Evolutionary conservation across 768 basidiomycete species (phyloP), one percentile per base, ranked within the genome.

Genomic region (Coprinopsis marcescibilis): DNA sequence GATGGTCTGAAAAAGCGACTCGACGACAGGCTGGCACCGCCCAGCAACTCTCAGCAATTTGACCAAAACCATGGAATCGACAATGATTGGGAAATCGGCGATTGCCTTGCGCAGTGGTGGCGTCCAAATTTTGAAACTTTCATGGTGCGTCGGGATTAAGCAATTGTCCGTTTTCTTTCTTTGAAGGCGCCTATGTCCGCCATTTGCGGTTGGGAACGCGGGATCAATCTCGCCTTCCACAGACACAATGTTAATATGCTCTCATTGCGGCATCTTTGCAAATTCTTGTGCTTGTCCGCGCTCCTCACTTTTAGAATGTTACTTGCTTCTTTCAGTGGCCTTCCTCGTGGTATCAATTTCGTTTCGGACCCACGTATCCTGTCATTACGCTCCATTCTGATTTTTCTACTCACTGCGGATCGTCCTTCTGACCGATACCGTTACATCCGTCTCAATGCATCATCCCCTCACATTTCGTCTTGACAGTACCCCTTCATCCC

Each of bases 91-190:
- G 88, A 94, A 64, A 91, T 97, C 30, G 88, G 88, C 1, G 94
- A 98, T 55, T 93, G 91, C 56, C 73, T 98, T n/a, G 91, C 91
- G 0, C 92, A 94, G 61, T 99, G 95, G 94, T 99, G 89, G 88
- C 70, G 96, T 40, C 95, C 95, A 0, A 96, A 96, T 60, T 99
- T 96, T 56, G 96, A 99, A 70, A 94, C 92, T 0, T 98, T 98
- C 67, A 94, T 96, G 87, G 94, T 95, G 55, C 58, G 85, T 75
- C 5, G 24, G 34, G 37, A n/a, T n/a, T n/a, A n/a, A n/a, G n/a
- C n/a, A n/a, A n/a, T n/a, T n/a, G n/a, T n/a, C n/a, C n/a, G n/a
- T n/a, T n/a, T n/a, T n/a, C n/a, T n/a, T n/a, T n/a, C n/a, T n/a
- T n/a, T n/a, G n/a, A n/a, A n/a, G n/a, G n/a, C n/a, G n/a, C n/a